Conservation (phyloP, 2,329 filamentous ascomycete genomes). For the Talaromyces piceae region DNA sequence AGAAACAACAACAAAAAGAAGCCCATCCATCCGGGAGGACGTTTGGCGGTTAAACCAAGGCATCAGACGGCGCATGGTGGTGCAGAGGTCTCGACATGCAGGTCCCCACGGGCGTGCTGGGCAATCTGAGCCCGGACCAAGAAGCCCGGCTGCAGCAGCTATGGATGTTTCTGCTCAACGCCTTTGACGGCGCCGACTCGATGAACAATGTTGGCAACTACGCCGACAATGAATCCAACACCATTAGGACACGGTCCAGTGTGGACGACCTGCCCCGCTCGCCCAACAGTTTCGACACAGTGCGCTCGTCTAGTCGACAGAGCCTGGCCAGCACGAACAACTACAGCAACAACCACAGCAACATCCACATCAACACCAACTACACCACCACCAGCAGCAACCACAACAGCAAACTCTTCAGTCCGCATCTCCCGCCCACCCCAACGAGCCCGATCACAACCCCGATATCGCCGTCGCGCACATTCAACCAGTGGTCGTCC, state of each 20-base stretch:
- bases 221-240: slow-evolving; percentile 28
- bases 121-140: slow-evolving; percentile 77
- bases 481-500: background rate
- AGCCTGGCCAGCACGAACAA: slow-evolving; percentile 6
- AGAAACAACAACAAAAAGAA: no score
- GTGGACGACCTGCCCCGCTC: slow-evolving; percentile 7
- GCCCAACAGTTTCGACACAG: slow-evolving; percentile 8
- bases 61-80: no score
- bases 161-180: slow-evolving; percentile 67
- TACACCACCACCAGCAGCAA: no score
- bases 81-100: slow-evolving; percentile 7
- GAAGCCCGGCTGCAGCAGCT: slow-evolving; percentile 79
- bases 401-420: background rate
- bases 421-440: background rate
- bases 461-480: no score
- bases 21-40: no score
- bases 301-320: slow-evolving; percentile 2
- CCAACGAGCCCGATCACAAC: slow-evolving; percentile 3
- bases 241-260: slow-evolving; percentile 2
- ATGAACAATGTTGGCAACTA: slow-evolving; percentile 50
- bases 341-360: background rate
- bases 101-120: slow-evolving; percentile 56
- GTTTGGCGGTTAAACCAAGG: no score
- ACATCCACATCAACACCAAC: no score
- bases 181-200: slow-evolving; percentile 27